Evolutionary conservation across 371 early-diverging fungal species (phyloP).

Genomic region (Dipsacomyces acuminosporus): DNA sequence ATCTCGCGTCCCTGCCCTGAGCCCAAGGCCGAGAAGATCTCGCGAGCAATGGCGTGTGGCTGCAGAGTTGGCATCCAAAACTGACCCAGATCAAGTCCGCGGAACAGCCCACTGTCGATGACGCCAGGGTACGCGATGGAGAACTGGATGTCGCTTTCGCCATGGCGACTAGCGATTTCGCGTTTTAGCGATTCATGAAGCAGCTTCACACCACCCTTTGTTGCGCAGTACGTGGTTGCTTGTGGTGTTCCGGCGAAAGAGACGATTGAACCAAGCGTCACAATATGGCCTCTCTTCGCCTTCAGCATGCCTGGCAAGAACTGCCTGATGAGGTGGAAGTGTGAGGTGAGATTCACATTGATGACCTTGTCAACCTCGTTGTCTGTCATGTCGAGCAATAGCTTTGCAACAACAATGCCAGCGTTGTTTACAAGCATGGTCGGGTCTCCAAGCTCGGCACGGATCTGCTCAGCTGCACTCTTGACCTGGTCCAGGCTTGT

Average conservation of each 20-base stretch:
- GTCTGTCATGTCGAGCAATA: conserved; percentile 34
- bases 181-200: conserved; percentile 35
- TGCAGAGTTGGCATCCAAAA: conserved; percentile 36
- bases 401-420: conserved; percentile 41
- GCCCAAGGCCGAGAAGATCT: conserved; percentile 25
- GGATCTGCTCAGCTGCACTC: conserved; percentile 15
- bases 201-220: conserved; percentile 43
- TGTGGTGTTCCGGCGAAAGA: conserved; percentile 38
- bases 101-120: conserved; percentile 33
- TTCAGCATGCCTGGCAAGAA: conserved; percentile 43
- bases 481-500: conserved; percentile 20
- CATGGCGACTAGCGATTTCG: conserved; percentile 25
- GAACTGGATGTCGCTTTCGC: conserved; percentile 22
- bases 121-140: conserved; percentile 38
- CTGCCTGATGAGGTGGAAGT: conserved; percentile 40
- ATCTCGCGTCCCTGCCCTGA: conserved; percentile 35
- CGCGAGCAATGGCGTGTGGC: conserved; percentile 36
- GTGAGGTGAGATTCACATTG: conserved; percentile 39
- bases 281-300: conserved; percentile 37
- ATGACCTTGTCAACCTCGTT: conserved; percentile 40
- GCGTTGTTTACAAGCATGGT: conserved; percentile 47
- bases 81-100: conserved; percentile 29
- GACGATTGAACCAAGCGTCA: conserved; percentile 35
- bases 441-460: conserved; percentile 37
- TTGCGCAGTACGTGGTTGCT: conserved; percentile 39